Evolutionary conservation across 495 filamentous ascomycete species (phyloP).

Genomic region (Cudoniella acicularis): DNA sequence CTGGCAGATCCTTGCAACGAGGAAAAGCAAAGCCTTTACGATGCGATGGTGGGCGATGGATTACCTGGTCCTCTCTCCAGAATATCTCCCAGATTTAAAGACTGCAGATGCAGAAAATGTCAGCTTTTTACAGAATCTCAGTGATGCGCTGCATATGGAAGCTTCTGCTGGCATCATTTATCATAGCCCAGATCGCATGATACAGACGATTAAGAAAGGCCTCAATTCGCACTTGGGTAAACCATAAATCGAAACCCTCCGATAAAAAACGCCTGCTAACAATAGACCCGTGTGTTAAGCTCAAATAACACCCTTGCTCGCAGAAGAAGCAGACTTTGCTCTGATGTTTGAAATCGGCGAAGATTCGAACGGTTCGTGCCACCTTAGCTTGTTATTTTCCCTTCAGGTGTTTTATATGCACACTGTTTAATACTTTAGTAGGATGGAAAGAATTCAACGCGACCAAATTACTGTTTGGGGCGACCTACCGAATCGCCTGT

Average conservation of each 20-base stretch:
- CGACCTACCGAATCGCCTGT: not conserved
- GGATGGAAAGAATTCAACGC: not conserved
- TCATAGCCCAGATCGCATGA: no score
- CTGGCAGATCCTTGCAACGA: no score
- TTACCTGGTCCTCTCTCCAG: not conserved
- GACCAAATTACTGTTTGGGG: not conserved
- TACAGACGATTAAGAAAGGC: not conserved
- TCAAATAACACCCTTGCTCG: not conserved
- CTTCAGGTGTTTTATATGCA: no score
- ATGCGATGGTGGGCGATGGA: not conserved
- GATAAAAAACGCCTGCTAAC: no score
- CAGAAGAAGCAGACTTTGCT: not conserved
- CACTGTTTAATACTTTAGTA: no score
- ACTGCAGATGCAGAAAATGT: not conserved
- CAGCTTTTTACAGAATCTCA: not conserved
- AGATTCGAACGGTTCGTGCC: no score
- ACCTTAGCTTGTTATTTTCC: no score
- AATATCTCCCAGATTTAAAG: not conserved
- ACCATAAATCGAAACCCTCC: no score
- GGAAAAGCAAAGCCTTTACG: not conserved
- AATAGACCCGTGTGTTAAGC: no score
- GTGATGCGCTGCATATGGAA: not conserved
- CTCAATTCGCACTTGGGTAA: not conserved
- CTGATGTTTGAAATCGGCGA: no score
- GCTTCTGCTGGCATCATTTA: no score